A percentile compares a stretch with the other conserved stretches of the same genome.
phyloP scores from a whole-genome alignment of 495 filamentous ascomycete species.

The Niebla homalea region DNA sequence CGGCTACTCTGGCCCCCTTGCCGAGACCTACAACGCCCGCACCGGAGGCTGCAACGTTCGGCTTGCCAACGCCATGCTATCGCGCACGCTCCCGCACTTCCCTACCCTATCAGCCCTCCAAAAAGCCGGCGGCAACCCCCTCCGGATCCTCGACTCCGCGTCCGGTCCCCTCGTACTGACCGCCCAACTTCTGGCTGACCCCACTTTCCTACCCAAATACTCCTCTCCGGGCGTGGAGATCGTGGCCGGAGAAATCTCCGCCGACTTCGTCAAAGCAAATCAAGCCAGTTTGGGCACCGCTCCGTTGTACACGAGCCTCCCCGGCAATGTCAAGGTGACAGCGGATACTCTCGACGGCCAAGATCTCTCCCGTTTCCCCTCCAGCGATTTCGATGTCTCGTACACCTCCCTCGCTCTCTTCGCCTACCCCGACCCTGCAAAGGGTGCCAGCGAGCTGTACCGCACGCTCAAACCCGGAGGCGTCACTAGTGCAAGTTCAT shows the following conservation, averaged over 20 bases:
- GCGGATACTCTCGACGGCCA: constrained; percentile 1
- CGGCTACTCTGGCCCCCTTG: constrained; percentile 3
- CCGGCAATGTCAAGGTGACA: not conserved
- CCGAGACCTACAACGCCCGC: constrained; percentile 10
- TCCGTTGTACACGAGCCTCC: not conserved
- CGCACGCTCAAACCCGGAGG: constrained; percentile 22
- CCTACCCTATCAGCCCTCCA: not conserved
- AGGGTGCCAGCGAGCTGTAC: not conserved
- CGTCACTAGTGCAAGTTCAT: constrained; percentile 23
- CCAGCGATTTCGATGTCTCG: constrained; percentile 2
- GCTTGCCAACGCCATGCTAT: constrained; percentile 4
- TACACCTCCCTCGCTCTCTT: constrained; percentile 7
- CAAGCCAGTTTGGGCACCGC: not conserved
- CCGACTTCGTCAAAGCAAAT: constrained; percentile 6
- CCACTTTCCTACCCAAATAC: not conserved
- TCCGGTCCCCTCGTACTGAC: constrained; percentile 8
- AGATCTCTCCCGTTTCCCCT: not conserved
- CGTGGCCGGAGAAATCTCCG: constrained; percentile 4
- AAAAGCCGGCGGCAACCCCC: not conserved
- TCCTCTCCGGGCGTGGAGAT: constrained; percentile 1
- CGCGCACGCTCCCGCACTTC: constrained; percentile 1
- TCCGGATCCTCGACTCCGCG: constrained; percentile 12
- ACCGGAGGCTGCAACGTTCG: constrained; percentile 11
- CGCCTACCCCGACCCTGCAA: constrained; percentile 6
- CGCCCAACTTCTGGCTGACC: not conserved